Evolutionary conservation across 805 yeast species (phyloP).

Genomic region (Barnettozyma botsteinii): DNA sequence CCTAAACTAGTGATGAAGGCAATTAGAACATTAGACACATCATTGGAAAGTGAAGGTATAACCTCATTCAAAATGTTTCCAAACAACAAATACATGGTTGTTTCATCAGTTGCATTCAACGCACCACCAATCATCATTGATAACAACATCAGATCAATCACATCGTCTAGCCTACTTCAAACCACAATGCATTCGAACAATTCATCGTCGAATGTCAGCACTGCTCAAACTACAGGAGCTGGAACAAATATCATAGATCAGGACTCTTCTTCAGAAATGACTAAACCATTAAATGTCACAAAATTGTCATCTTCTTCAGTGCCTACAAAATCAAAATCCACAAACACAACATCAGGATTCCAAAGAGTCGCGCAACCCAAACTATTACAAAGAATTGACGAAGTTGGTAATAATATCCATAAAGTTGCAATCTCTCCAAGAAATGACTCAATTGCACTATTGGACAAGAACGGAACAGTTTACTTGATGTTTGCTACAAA

Average conservation of each 20-base stretch:
- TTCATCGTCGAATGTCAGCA: slow-evolving; percentile 1
- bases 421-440: slow-evolving; percentile 72
- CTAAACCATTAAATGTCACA: background rate
- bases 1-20: slow-evolving; percentile 69
- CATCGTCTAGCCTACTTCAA: background rate
- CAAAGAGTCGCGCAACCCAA: slow-evolving; percentile 53
- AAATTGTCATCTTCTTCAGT: background rate
- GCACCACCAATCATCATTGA: slow-evolving; percentile 66
- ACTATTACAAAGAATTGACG: slow-evolving; percentile 59
- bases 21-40: slow-evolving; percentile 53
- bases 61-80: slow-evolving; percentile 76
- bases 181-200: background rate
- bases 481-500: slow-evolving; percentile 62
- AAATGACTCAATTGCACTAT: slow-evolving; percentile 77
- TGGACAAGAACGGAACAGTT: slow-evolving; percentile 73
- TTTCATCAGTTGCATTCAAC: slow-evolving; percentile 56
- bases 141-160: slow-evolving; percentile 39
- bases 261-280: background rate
- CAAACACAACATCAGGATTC: slow-evolving; percentile 6
- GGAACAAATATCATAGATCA: background rate
- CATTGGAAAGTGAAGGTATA: slow-evolving; percentile 82
- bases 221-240: background rate
- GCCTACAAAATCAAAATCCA: background rate
- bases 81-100: slow-evolving; percentile 49
- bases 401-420: slow-evolving; percentile 78